Evolutionary conservation across 2,329 filamentous ascomycete genomes (phyloP), one percentile per base, ranked within the genome.

Genomic region (Cercospora sp.): DNA sequence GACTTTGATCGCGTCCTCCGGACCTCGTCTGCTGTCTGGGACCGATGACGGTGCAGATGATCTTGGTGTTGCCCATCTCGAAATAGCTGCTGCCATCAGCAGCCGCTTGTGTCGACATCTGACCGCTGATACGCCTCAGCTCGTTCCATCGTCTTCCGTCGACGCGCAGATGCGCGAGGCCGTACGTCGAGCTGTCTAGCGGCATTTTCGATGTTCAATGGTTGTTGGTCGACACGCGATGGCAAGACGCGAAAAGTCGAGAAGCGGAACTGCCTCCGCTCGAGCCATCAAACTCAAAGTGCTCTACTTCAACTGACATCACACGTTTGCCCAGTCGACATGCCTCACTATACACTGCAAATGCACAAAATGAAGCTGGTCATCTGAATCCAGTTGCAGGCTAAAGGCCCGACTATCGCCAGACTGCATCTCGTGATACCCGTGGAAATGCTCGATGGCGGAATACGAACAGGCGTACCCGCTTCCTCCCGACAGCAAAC

Each of bases 31-130:
- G 85, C 81, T 99, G 95, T 43, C 87, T 88, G 0, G 95, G 95
- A 0, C 95, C 95, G 1, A 90, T 89, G 59, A 99, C 90, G 26
- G 94, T 93, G 81, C 94, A 97, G 81, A 98, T 92, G 74, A 99
- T 90, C 79, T 97, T 95, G 24, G 95, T 99, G 82, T 98, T 97
- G 75, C 95, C 95, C 90, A 97, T 97, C 79, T 97, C 93, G 68
- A 98, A 88, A 81, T 97, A 97, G 70, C 91, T 92, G 55, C 92
- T 97, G 40, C 95, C 95, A 75, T 98, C 95, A 65, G 94, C 93
- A 61, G 94, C 91, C 69, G 94, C 90, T 81, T 97, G 95, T 1
- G 93, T 97, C 70, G 91, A 91, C 77, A 99, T 93, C 81, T 96
- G 92, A 59, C 91, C 94, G 77, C 93, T 89, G 61, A 97, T 87